Evolutionary conservation across 371 early-diverging fungal genomes (phyloP).

Genomic region (Lichtheimia ornata): DNA sequence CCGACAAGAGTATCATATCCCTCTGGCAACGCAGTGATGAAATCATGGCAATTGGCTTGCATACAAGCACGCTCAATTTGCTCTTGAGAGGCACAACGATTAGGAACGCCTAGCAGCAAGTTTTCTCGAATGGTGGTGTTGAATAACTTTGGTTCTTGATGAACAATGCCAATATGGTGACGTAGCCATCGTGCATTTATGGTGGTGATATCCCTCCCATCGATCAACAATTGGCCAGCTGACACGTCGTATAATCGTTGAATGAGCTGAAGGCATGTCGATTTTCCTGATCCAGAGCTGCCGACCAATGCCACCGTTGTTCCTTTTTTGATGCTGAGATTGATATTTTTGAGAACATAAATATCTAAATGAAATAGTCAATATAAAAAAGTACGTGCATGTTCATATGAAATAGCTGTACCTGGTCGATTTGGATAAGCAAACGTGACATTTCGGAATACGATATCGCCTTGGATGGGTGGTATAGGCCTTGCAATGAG

Average conservation of each 20-base stretch:
- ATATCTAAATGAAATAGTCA: constrained; percentile 36
- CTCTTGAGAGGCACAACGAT: constrained; percentile 26
- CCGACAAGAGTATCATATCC: constrained; percentile 72
- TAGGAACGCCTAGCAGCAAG: constrained; percentile 62
- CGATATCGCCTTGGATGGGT: constrained; percentile 68
- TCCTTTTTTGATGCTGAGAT: constrained; percentile 68
- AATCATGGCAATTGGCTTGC: constrained; percentile 75
- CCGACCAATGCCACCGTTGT: constrained; percentile 83
- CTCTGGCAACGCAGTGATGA: constrained; percentile 73
- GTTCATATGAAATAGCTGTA: not conserved
- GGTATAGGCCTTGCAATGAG: constrained; percentile 55
- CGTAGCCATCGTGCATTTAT: constrained; percentile 76
- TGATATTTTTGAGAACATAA: constrained; percentile 62
- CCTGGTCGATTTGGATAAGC: constrained; percentile 76
- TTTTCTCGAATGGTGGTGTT: constrained; percentile 82
- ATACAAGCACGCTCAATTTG: constrained; percentile 64
- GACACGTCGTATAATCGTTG: constrained; percentile 89
- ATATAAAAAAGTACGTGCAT: not conserved
- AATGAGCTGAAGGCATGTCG: constrained; percentile 84
- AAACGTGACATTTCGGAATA: constrained; percentile 72
- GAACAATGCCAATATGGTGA: constrained; percentile 82
- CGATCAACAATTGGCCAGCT: constrained; percentile 64
- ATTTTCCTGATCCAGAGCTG: constrained; percentile 88
- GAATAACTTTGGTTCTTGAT: constrained; percentile 89
- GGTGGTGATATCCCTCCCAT: constrained; percentile 69